These are phyloP conservation scores for Populus simonii DNA, from an alignment of 345 rosid species.

Conservation along the genomic window DNA sequence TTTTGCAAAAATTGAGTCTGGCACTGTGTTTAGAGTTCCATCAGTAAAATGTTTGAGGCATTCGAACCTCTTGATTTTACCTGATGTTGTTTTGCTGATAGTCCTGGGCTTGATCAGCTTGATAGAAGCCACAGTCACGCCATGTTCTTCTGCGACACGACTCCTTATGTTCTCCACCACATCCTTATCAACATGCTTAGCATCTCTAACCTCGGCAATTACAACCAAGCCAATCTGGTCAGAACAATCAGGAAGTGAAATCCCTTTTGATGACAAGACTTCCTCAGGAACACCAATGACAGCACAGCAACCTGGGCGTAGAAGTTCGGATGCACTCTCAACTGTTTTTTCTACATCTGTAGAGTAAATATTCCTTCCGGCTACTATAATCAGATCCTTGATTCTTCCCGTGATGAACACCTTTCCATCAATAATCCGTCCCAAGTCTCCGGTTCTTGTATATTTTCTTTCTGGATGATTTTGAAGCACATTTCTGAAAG, in stretches of 20 bases:
- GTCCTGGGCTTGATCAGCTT: constrained; percentile 60
- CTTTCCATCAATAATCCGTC: constrained; percentile 52
- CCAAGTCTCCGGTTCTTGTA: constrained; percentile 62
- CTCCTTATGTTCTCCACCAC: constrained; percentile 39
- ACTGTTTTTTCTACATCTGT: constrained; percentile 71
- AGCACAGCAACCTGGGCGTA: constrained; percentile 71
- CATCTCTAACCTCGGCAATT: constrained; percentile 63
- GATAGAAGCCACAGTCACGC: constrained; percentile 47
- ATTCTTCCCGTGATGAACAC: constrained; percentile 68
- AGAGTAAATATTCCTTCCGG: constrained; percentile 67
- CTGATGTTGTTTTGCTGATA: constrained; percentile 63
- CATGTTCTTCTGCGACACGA: constrained; percentile 60
- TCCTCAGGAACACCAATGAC: constrained; percentile 70
- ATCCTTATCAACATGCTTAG: constrained; percentile 39
- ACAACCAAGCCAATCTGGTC: constrained; percentile 67
- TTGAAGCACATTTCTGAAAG: constrained; percentile 47
- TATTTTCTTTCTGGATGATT: constrained; percentile 42
- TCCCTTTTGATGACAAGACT: constrained; percentile 53
- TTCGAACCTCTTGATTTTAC: constrained; percentile 72
- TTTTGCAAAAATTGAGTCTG: constrained; percentile 38
- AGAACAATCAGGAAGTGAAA: constrained; percentile 48
- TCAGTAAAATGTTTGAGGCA: constrained; percentile 59
- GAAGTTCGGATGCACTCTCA: constrained; percentile 49
- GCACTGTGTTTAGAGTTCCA: constrained; percentile 42
- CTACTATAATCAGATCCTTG: constrained; percentile 69